Evolutionary conservation across 2,329 filamentous ascomycete genomes (phyloP).

Genomic region (Mycogone perniciosa): DNA sequence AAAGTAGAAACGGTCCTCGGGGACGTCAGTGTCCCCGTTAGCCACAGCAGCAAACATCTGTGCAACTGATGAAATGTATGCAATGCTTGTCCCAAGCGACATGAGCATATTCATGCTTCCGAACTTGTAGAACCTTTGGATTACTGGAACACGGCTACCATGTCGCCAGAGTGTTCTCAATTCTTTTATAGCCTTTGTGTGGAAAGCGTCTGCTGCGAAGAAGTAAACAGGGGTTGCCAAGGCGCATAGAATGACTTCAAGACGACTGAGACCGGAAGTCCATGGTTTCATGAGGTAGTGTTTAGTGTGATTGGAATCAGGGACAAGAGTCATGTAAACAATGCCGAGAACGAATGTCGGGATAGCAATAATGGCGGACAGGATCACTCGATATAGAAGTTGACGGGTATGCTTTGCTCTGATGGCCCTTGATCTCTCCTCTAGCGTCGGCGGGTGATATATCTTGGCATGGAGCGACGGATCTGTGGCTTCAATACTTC

Average conservation of each 20-base stretch:
- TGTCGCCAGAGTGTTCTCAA: slow-evolving; percentile 69
- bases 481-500: slow-evolving; percentile 60
- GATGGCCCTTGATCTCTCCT: slow-evolving; percentile 71
- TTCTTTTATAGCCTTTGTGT: slow-evolving; percentile 72
- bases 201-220: slow-evolving; percentile 79
- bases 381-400: slow-evolving; percentile 61
- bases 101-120: slow-evolving; percentile 96
- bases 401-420: slow-evolving; percentile 62
- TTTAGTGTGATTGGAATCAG: slow-evolving; percentile 48
- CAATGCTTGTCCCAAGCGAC: slow-evolving; percentile 79
- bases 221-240: slow-evolving; percentile 84
- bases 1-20: slow-evolving; percentile 64
- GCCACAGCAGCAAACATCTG: slow-evolving; percentile 63
- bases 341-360: slow-evolving; percentile 85
- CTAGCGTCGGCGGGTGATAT: slow-evolving; percentile 74
- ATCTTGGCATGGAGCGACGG: slow-evolving; percentile 60
- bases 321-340: slow-evolving; percentile 80
- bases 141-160: slow-evolving; percentile 64
- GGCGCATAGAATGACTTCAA: slow-evolving; percentile 73
- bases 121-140: slow-evolving; percentile 80
- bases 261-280: slow-evolving; percentile 64
- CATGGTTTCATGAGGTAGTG: slow-evolving; percentile 65
- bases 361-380: slow-evolving; percentile 64
- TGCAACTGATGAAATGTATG: slow-evolving; percentile 75
- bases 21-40: slow-evolving; percentile 30